phyloP scores from a whole-genome alignment of 2,329 filamentous ascomycete genomes.

The Penicillium sp. region DNA sequence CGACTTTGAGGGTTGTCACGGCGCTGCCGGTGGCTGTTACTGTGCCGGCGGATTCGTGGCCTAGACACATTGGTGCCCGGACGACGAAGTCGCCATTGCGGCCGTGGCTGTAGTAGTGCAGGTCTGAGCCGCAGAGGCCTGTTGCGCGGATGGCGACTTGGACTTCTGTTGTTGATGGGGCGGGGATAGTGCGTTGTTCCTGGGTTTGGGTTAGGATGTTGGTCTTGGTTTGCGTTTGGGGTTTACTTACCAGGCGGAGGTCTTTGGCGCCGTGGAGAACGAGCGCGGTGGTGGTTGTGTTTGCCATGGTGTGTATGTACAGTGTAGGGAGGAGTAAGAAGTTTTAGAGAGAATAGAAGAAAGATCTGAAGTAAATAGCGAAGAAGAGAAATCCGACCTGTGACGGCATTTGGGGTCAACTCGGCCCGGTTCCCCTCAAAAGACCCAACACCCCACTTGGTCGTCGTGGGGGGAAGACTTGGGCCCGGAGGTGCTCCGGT shows the following conservation, averaged over 20 bases:
- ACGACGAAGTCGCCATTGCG: slow-evolving; percentile 84
- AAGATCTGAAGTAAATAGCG: neutral
- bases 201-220: slow-evolving; percentile 30
- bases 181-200: slow-evolving; percentile 52
- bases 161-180: slow-evolving; percentile 55
- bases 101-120: slow-evolving; percentile 84
- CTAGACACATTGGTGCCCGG: slow-evolving; percentile 75
- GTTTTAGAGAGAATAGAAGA: neutral
- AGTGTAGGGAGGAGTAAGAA: neutral
- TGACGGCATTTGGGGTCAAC: slow-evolving; percentile 7
- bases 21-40: slow-evolving; percentile 67
- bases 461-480: slow-evolving; percentile 12
- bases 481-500: slow-evolving; percentile 24
- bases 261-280: slow-evolving; percentile 62
- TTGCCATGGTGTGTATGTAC: slow-evolving; percentile 23
- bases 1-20: slow-evolving; percentile 62
- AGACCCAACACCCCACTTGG: neutral
- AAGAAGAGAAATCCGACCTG: neutral
- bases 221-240: neutral
- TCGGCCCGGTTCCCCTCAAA: slow-evolving; percentile 9
- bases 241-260: slow-evolving; percentile 52
- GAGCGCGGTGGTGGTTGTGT: slow-evolving; percentile 37
- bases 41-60: slow-evolving; percentile 74
- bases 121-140: slow-evolving; percentile 68
- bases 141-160: slow-evolving; percentile 64